A percentile compares a stretch with the other conserved stretches of the same genome.
phyloP scores from a whole-genome alignment of 2,329 filamentous ascomycete species.

The Neofusicoccum parvum region DNA sequence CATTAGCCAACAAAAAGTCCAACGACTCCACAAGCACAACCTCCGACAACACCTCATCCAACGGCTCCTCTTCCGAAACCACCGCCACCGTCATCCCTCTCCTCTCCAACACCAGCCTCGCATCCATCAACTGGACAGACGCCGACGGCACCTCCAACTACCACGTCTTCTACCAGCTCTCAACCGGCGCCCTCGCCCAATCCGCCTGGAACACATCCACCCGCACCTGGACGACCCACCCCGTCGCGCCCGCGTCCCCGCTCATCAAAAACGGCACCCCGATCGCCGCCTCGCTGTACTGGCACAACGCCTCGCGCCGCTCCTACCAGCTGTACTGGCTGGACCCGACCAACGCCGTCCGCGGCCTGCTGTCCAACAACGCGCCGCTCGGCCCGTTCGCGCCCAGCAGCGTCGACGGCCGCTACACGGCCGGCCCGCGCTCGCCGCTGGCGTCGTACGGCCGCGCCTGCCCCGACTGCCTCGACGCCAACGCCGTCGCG shows the following conservation, averaged over 20 bases:
- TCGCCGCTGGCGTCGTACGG: background rate
- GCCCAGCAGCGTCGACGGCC: background rate
- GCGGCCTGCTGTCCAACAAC: background rate
- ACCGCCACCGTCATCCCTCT: background rate
- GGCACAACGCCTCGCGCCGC: background rate
- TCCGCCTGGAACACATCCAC: constrained; percentile 1
- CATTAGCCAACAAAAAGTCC: background rate
- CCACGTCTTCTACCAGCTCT: constrained; percentile 8
- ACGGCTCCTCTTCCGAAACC: background rate
- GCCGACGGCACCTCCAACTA: background rate
- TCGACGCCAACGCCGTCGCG: background rate
- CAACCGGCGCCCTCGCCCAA: background rate
- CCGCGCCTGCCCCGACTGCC: background rate
- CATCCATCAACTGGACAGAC: constrained; percentile 7
- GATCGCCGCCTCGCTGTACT: background rate
- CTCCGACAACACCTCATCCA: background rate
- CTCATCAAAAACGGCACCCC: constrained; percentile 8
- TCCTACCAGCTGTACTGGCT: background rate
- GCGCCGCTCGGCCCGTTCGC: background rate
- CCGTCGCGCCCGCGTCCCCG: background rate
- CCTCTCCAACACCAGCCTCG: background rate
- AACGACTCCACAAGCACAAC: background rate
- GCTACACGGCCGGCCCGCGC: background rate
- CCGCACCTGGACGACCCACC: background rate
- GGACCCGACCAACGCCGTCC: background rate